Percentiles rank a stretch among this genome's conserved stretches.
These are phyloP conservation scores for Sugiyamaella qingdaonensis DNA, from an alignment of 805 yeast species.

Conservation along the genomic window DNA sequence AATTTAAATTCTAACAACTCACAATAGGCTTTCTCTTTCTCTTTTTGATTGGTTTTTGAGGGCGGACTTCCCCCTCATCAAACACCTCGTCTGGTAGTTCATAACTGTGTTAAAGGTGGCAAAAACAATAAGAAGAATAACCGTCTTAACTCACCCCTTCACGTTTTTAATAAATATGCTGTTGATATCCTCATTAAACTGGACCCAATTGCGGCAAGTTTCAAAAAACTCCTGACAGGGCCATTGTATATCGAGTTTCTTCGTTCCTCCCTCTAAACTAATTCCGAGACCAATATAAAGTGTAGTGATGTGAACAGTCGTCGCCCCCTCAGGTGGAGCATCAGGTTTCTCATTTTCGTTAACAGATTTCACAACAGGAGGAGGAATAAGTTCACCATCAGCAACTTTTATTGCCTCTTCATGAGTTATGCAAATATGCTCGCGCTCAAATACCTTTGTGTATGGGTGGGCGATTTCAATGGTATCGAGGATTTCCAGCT, in stretches of 20 bases:
- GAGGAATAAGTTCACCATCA: constrained; percentile 54
- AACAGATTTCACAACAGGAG: constrained; percentile 22
- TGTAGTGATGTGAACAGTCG: constrained; percentile 59
- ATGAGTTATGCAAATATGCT: constrained; percentile 45
- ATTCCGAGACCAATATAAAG: constrained; percentile 75
- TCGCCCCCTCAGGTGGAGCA: constrained; percentile 20
- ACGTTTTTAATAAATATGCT: constrained; percentile 67
- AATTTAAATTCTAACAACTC: not conserved
- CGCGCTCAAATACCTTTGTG: constrained; percentile 65
- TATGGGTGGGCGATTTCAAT: constrained; percentile 86
- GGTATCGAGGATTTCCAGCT: constrained; percentile 72
- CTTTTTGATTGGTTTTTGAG: constrained; percentile 55
- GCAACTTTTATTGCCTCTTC: constrained; percentile 57
- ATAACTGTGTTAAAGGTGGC: constrained; percentile 30
- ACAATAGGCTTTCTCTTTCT: constrained; percentile 37
- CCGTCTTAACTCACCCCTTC: constrained; percentile 41
- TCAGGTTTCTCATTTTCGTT: constrained; percentile 13
- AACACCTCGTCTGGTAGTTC: constrained; percentile 86
- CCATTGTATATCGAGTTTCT: constrained; percentile 67
- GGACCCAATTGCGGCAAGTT: constrained; percentile 68
- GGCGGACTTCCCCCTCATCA: constrained; percentile 72
- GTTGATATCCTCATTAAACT: constrained; percentile 57
- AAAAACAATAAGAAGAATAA: not conserved
- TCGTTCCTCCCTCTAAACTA: constrained; percentile 43
- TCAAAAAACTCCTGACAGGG: constrained; percentile 88